phyloP scores from a whole-genome alignment of 176 grass and related monocot species.

The Carex kokanica region DNA sequence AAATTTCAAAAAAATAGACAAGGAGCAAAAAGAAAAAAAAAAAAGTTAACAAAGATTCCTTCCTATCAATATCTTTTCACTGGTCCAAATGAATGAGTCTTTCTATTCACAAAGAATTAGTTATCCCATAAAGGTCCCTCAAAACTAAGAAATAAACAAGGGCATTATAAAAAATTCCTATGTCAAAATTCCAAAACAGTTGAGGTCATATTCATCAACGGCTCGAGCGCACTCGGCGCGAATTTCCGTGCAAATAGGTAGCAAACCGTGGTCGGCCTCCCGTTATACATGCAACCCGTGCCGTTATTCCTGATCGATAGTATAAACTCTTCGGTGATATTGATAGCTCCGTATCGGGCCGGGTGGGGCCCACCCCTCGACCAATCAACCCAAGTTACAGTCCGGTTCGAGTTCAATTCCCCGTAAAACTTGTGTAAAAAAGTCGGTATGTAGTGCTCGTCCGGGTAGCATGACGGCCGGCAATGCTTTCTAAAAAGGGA shows the following conservation, averaged over 20 bases:
- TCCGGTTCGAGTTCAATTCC: slow-evolving; percentile 46
- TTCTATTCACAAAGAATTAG: slow-evolving; percentile 31
- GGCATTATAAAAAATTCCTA: background rate
- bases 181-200: slow-evolving; percentile 59
- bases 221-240: slow-evolving; percentile 47
- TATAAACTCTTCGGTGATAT: slow-evolving; percentile 32
- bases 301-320: slow-evolving; percentile 46
- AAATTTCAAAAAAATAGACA: background rate
- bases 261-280: slow-evolving; percentile 37
- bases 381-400: slow-evolving; percentile 66
- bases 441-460: slow-evolving; percentile 74
- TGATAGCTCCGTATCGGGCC: slow-evolving; percentile 43
- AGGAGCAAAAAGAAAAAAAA: background rate
- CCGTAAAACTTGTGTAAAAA: slow-evolving; percentile 38
- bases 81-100: slow-evolving; percentile 27
- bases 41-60: slow-evolving; percentile 2
- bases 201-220: slow-evolving; percentile 62
- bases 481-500: slow-evolving; percentile 45
- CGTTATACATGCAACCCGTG: slow-evolving; percentile 48
- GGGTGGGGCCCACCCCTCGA: slow-evolving; percentile 58
- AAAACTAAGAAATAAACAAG: slow-evolving; percentile 19
- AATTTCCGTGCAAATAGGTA: slow-evolving; percentile 70
- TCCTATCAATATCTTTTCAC: slow-evolving; percentile 22
- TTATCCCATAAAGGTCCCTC: slow-evolving; percentile 13
- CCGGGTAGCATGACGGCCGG: slow-evolving; percentile 52